These are phyloP conservation scores for Corylus americana DNA, from an alignment of 306 rosid species.

Conservation along the genomic window DNA sequence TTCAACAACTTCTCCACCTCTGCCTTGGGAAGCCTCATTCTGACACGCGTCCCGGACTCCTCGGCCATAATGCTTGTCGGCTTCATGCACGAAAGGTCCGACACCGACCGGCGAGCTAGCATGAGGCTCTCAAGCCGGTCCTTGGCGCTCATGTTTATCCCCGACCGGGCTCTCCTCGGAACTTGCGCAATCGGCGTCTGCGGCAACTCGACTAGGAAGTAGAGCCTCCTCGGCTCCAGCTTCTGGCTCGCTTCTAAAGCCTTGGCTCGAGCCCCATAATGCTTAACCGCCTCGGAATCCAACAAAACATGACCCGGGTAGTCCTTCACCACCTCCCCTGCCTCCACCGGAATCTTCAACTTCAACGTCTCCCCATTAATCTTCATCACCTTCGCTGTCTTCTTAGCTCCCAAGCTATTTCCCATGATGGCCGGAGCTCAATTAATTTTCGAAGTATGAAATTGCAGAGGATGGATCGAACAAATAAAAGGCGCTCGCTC, in stretches of 20 bases:
- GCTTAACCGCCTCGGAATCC: conserved; percentile 81
- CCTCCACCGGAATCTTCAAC: conserved; percentile 58
- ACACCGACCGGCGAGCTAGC: conserved; percentile 63
- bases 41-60: conserved; percentile 46
- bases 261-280: conserved; percentile 73
- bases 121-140: conserved; percentile 77
- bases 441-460: too few relatives aligned
- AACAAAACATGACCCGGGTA: conserved; percentile 72
- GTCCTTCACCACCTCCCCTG: conserved; percentile 49
- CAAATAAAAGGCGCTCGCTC: too few relatives aligned
- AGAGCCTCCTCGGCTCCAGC: conserved; percentile 56
- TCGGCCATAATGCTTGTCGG: conserved; percentile 28
- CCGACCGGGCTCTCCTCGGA: conserved; percentile 76
- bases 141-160: conserved; percentile 84
- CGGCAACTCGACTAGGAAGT: conserved; percentile 81
- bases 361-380: conserved; percentile 82
- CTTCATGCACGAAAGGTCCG: conserved; percentile 68
- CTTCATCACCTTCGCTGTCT: conserved; percentile 74
- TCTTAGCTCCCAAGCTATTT: conserved; percentile 67
- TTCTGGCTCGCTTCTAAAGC: conserved; percentile 53
- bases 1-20: conserved; percentile 74
- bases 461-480: too few relatives aligned
- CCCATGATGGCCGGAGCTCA: conserved; percentile 49
- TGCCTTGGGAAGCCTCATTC: conserved; percentile 65
- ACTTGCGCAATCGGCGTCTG: conserved; percentile 24